Conservation (phyloP, 2,329 filamentous ascomycete species). For the Colletotrichum nymphaeae region DNA sequence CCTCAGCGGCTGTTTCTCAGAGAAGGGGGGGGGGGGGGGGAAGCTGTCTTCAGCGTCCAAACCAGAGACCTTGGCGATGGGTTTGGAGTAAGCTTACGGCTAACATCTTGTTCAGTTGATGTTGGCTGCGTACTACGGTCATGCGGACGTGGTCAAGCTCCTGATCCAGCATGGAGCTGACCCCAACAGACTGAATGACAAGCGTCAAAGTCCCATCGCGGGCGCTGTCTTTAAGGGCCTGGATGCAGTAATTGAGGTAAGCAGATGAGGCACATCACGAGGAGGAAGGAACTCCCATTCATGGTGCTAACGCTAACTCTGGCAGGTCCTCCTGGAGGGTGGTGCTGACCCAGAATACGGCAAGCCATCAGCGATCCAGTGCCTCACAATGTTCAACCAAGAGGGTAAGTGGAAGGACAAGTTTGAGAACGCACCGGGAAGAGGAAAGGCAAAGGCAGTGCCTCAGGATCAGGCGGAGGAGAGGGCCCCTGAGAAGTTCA, state of each 20-base stretch:
- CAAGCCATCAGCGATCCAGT: conserved; percentile 59
- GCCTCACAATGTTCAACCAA: conserved; percentile 63
- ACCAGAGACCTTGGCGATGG: not conserved
- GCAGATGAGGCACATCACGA: too few species aligned
- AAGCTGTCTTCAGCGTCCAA: not conserved
- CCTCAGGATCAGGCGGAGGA: conserved; percentile 24
- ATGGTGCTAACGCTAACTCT: not conserved
- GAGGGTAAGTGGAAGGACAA: conserved; percentile 60
- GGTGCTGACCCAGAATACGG: conserved; percentile 67
- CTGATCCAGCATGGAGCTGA: conserved; percentile 73
- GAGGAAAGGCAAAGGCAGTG: conserved; percentile 51
- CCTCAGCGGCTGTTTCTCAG: not conserved
- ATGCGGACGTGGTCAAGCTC: conserved; percentile 68
- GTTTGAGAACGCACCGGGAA: conserved; percentile 61
- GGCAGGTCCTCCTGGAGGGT: conserved; percentile 58
- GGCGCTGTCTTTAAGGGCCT: conserved; percentile 81
- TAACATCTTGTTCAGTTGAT: conserved; percentile 62
- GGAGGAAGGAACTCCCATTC: too few species aligned
- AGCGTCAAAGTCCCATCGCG: conserved; percentile 75
- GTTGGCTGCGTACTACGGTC: conserved; percentile 78
- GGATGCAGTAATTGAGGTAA: conserved; percentile 68
- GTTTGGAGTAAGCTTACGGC: not conserved
- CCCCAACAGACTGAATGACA: conserved; percentile 74
- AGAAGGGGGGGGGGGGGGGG: too few species aligned
- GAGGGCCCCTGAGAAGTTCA: conserved; percentile 27